Base-by-base conservation (phyloP, 176 grass and related monocot genomes). In the Triticum urartu region DNA sequence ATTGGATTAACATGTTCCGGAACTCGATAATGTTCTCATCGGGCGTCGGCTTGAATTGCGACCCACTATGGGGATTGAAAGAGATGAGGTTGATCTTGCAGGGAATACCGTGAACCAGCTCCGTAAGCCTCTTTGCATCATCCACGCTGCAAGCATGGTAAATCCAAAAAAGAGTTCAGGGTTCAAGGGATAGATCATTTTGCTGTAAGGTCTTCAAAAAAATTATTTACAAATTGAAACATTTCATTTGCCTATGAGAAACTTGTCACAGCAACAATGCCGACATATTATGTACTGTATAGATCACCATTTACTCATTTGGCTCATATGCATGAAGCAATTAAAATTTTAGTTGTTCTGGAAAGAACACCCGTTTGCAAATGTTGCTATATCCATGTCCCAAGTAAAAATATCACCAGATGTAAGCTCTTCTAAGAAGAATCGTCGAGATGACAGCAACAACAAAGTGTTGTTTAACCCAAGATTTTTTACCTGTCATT, bases 11-110 rank as follows among this genome's bases (percentile, higher is more conserved):
- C 89, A 93, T 65, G 73, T 96, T 94, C n/a, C 92, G 92, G 77
- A 99, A 99, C 89, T 96, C 85, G 1, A 96, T 88, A 83, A 99
- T 99, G 60, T 89, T 93, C 22, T 96, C 92, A 21, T 93, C 89
- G 0, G 94, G 79, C 2, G 92, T 99, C 15, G 94, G 90, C 83
- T 94, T 99, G 92, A 99, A 94, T 62, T 87, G 90, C 65, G 94
- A 94, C 38, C 94, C 97, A 39, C 79, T 48, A 69, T 99, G 97
- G 68, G 94, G 92, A 54, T 96, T 99, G 87, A 94, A 99, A 50
- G 97, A 94, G 52, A 96, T 94, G 63, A 99, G 90, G 77, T 94
- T 99, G 75, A 99, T 93, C 89, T 96, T 94, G 89, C 94, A 96
- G 84, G 97, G 92, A 74, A 99, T 99, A 33, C 87, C 89, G 6